phyloP scores from a whole-genome alignment of 495 filamentous ascomycete genomes.

The Glonium stellatum region DNA sequence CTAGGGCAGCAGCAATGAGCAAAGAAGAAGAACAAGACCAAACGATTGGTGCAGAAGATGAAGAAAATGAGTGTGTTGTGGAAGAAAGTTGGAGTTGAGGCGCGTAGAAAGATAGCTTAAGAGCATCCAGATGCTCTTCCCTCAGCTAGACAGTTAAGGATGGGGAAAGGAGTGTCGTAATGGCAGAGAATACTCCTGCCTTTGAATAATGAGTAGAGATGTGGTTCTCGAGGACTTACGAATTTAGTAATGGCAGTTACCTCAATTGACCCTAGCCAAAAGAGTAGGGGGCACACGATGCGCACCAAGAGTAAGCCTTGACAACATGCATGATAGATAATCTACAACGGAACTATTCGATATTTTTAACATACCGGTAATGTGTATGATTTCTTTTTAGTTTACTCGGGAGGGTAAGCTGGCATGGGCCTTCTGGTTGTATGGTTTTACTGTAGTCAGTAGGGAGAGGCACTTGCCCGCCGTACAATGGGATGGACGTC shows the following conservation, averaged over 20 bases:
- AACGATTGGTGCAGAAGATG: constrained; percentile 15
- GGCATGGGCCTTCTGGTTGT: too few relatives aligned
- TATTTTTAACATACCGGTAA: too few relatives aligned
- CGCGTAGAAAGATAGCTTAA: constrained; percentile 13
- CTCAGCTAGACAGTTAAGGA: not conserved
- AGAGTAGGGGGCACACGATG: too few relatives aligned
- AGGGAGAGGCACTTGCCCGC: too few relatives aligned
- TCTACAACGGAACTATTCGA: too few relatives aligned
- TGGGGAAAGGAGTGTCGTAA: constrained; percentile 5
- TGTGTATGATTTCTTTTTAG: too few relatives aligned
- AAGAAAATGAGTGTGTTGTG: constrained; percentile 26
- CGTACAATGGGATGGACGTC: too few relatives aligned
- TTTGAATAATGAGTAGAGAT: not conserved
- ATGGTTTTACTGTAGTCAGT: too few relatives aligned
- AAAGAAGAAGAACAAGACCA: constrained; percentile 23
- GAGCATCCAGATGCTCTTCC: constrained; percentile 11
- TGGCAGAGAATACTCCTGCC: not conserved
- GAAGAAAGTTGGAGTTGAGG: not conserved
- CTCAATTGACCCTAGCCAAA: not conserved
- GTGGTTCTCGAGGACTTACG: not conserved
- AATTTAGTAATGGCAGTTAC: not conserved
- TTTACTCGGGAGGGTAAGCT: too few relatives aligned
- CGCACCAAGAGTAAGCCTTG: too few relatives aligned
- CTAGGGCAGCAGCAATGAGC: constrained; percentile 20
- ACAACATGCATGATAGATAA: too few relatives aligned